Base-by-base conservation (phyloP, 371 early-diverging fungal genomes). In the Chytridium lagenaria region DNA sequence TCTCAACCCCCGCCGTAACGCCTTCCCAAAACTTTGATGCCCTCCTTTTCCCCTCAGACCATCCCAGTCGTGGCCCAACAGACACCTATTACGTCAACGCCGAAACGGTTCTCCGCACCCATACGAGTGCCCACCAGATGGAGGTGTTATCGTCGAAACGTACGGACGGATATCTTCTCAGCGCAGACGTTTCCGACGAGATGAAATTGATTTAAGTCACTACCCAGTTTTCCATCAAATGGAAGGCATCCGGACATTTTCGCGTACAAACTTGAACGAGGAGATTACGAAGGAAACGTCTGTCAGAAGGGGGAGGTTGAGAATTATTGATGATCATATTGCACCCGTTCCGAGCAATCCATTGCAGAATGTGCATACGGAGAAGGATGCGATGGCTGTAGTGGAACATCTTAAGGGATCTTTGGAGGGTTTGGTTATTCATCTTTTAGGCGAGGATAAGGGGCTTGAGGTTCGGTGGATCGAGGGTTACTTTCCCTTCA, bases 191-290 rank as follows among this genome's bases (percentile, higher is more conserved):
- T 15, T 98, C 83, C 86, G 99, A n/a, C 89, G 97, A 33, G 99
- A 98, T 77, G 97, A 98, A 79, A 95, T 98, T 73, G 98, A 98
- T 76, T 81, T 90, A 1, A 92, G 90, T 65, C 99, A 98, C 77
- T 98, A 98, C 81, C 99, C 99, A 0, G 94, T 94, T 1, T 98
- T 98, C 77, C 99, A 98, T 75, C 99, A 98, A 78, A 94, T 98
- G 89, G 99, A 98, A 76, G 97, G 96, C 0, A 90, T 96, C 30
- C 88, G 87, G 36, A 69, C 74, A 12, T 85, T 85, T 69, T 50
- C 59, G 10, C 65, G 77, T 16, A 37, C 59, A 15, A 52, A 57
- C 1, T 40, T 82, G n/a, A 65, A 64, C 39, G 72, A 37, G 28
- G 75, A 70, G 67, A 69, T 65, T 7, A 55, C 40, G 1, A 19